These are phyloP conservation scores for Nyssa sinensis DNA, from an alignment of 148 eudicot genomes.

Conservation along the genomic window DNA sequence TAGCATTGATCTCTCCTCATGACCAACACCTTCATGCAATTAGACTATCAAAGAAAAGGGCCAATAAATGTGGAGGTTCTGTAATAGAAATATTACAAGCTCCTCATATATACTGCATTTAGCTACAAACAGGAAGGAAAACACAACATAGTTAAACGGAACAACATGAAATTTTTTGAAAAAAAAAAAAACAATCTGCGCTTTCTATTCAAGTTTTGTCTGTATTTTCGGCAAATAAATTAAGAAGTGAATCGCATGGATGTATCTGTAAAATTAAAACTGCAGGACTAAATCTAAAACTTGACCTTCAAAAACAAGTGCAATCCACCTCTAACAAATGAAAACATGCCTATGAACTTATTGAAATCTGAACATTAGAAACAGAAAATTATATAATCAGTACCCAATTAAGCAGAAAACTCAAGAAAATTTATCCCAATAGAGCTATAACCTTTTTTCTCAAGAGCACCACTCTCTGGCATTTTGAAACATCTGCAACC, in stretches of 20 bases:
- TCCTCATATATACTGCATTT: neutral
- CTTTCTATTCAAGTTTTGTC: neutral
- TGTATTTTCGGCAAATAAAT: slow-evolving; percentile 7
- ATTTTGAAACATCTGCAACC: slow-evolving; percentile 87
- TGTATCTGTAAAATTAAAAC: neutral
- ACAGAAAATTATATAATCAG: neutral
- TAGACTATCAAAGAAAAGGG: neutral
- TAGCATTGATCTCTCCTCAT: neutral
- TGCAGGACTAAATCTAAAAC: neutral
- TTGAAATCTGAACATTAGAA: neutral
- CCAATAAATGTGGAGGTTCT: neutral
- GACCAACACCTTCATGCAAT: neutral
- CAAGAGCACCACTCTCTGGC: slow-evolving; percentile 87
- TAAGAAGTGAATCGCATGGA: neutral
- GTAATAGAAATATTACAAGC: neutral
- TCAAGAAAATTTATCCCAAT: slow-evolving; percentile 1
- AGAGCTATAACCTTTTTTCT: slow-evolving; percentile 12
- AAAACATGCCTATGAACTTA: neutral
- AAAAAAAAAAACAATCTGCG: too few relatives aligned
- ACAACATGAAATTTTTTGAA: neutral
- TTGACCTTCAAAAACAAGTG: neutral
- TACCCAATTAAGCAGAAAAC: neutral
- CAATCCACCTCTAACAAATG: neutral
- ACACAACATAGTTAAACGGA: too few relatives aligned
- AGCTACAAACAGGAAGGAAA: neutral